Evolutionary conservation across 306 rosid genomes (phyloP).

Genomic region (Canavalia ensiformis): DNA sequence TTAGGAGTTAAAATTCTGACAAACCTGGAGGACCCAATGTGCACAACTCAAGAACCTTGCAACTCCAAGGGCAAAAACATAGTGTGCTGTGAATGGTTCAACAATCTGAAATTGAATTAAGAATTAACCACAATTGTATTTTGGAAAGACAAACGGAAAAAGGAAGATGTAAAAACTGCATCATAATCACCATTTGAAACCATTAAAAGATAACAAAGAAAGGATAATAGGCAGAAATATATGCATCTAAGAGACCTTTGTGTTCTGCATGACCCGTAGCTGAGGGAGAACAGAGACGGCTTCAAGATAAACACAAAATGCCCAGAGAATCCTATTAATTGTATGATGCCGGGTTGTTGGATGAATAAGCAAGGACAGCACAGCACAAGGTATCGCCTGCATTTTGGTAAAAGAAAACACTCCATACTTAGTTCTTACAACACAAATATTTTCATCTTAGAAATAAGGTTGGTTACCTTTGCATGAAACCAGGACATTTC

Average conservation of each 20-base stretch:
- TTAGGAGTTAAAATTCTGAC: slow-evolving; percentile 28
- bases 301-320: slow-evolving; percentile 90
- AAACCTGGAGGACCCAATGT: slow-evolving; percentile 87
- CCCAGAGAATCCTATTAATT: slow-evolving; percentile 74
- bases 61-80: slow-evolving; percentile 85
- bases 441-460: background rate
- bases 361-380: slow-evolving; percentile 66
- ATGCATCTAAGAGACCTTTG: slow-evolving; percentile 59
- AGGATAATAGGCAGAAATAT: background rate
- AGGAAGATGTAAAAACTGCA: slow-evolving; percentile 10
- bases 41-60: slow-evolving; percentile 92
- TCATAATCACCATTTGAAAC: background rate
- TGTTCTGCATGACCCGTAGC: slow-evolving; percentile 80
- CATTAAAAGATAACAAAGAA: background rate
- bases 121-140: slow-evolving; percentile 9
- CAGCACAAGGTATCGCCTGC: slow-evolving; percentile 73
- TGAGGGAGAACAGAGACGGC: slow-evolving; percentile 86
- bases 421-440: slow-evolving; percentile 18
- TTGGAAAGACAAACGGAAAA: background rate
- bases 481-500: slow-evolving; percentile 7
- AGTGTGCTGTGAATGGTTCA: slow-evolving; percentile 85
- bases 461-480: background rate
- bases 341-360: slow-evolving; percentile 70
- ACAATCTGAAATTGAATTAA: slow-evolving; percentile 64
- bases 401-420: slow-evolving; percentile 40